phyloP scores from a whole-genome alignment of 2,329 filamentous ascomycete genomes.

The Colletotrichum paranaense region DNA sequence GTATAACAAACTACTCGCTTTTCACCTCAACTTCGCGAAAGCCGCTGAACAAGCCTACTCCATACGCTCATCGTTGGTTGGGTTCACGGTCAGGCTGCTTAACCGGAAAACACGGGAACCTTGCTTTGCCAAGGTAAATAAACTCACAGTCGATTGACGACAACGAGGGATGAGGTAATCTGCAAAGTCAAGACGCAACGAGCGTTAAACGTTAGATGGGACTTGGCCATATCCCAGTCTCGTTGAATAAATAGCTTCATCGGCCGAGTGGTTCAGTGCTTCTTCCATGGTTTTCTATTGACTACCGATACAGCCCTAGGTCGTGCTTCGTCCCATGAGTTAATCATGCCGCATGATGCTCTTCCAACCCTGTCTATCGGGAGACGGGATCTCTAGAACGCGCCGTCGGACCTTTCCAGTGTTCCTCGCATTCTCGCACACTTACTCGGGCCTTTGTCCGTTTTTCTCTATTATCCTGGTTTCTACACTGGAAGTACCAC shows the following conservation, averaged over 20 bases:
- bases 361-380: too few species aligned
- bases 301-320: not conserved
- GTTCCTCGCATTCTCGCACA: too few species aligned
- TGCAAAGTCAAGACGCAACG: too few species aligned
- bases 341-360: not conserved
- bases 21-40: not conserved
- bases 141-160: too few species aligned
- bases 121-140: too few species aligned
- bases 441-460: too few species aligned
- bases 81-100: not conserved
- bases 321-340: not conserved
- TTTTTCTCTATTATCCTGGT: not conserved
- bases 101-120: too few species aligned
- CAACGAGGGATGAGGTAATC: too few species aligned
- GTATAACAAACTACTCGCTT: not conserved
- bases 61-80: not conserved
- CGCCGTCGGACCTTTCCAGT: too few species aligned
- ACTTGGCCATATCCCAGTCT: too few species aligned
- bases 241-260: too few species aligned
- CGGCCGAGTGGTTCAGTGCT: not conserved
- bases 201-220: too few species aligned
- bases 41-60: not conserved
- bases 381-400: not conserved
- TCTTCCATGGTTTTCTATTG: not conserved
- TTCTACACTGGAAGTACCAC: not conserved